phyloP scores from a whole-genome alignment of 2,329 filamentous ascomycete species.

The Paracorniculantispora psalliotae region DNA sequence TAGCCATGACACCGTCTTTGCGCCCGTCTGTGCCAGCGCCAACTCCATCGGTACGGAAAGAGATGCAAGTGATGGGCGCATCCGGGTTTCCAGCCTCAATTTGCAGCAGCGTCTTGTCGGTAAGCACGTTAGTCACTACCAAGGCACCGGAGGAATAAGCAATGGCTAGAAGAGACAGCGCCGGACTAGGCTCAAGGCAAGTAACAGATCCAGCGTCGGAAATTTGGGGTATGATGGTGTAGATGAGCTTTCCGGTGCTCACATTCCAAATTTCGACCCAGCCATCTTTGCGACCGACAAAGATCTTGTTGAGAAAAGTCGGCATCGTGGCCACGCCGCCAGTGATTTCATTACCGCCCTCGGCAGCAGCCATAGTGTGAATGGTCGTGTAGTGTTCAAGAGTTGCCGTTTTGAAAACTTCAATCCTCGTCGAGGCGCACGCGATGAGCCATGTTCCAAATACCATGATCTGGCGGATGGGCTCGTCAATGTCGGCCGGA shows the following conservation, averaged over 20 bases:
- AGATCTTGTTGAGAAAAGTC: slow-evolving; percentile 93
- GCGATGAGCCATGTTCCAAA: slow-evolving; percentile 91
- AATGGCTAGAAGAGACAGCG: slow-evolving; percentile 79
- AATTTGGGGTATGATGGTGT: slow-evolving; percentile 76
- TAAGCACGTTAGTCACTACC: slow-evolving; percentile 74
- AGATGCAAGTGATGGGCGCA: slow-evolving; percentile 70
- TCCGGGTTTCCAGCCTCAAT: slow-evolving; percentile 62
- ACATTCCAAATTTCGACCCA: slow-evolving; percentile 97
- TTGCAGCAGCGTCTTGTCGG: slow-evolving; percentile 67
- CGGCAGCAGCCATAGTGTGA: slow-evolving; percentile 50
- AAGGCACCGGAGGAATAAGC: slow-evolving; percentile 78
- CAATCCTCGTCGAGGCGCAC: slow-evolving; percentile 67
- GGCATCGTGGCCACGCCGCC: slow-evolving; percentile 83
- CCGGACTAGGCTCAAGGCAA: slow-evolving; percentile 77
- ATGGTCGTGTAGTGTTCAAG: slow-evolving; percentile 90
- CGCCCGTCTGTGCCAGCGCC: slow-evolving; percentile 85
- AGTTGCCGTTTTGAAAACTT: slow-evolving; percentile 82
- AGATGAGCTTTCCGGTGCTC: slow-evolving; percentile 83
- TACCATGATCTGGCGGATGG: slow-evolving; percentile 70
- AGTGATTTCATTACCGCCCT: slow-evolving; percentile 64
- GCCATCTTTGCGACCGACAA: slow-evolving; percentile 81
- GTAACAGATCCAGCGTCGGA: slow-evolving; percentile 76
- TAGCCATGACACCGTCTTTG: slow-evolving; percentile 89
- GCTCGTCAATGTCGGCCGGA: slow-evolving; percentile 60
- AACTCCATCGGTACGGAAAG: slow-evolving; percentile 83